A percentile compares a stretch with the other conserved stretches of the same genome.
Conservation (phyloP, 129 eudicot genomes). For the Chrysanthemum makinoi region DNA sequence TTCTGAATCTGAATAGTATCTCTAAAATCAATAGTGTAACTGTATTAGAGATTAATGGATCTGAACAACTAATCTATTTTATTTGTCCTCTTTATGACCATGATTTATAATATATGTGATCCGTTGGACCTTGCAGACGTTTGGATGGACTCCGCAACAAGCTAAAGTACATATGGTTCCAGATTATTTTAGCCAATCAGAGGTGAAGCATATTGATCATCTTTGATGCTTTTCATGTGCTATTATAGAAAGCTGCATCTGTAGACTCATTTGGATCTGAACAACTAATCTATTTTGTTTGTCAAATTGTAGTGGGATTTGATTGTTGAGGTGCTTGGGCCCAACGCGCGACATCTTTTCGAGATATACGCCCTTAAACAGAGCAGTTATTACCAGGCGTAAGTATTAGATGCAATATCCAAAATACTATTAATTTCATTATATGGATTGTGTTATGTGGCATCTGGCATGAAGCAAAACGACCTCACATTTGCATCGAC, state of each 20-base stretch:
- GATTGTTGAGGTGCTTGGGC: constrained; percentile 76
- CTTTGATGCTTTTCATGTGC: constrained; percentile 1
- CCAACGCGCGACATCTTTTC: constrained; percentile 86
- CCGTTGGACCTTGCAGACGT: constrained; percentile 51
- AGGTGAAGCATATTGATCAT: constrained; percentile 47
- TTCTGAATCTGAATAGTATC: background rate
- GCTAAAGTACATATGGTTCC: constrained; percentile 91
- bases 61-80: no score
- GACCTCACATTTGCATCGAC: background rate
- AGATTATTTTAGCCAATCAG: constrained; percentile 72
- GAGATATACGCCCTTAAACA: constrained; percentile 89
- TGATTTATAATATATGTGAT: background rate
- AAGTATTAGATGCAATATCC: constrained; percentile 29
- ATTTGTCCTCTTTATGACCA: no score
- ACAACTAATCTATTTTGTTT: constrained; percentile 18
- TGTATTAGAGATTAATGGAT: background rate
- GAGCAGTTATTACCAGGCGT: constrained; percentile 70
- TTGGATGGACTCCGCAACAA: constrained; percentile 93
- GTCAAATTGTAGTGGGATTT: constrained; percentile 64
- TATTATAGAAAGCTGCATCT: constrained; percentile 8
- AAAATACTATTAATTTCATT: background rate
- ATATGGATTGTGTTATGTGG: background rate
- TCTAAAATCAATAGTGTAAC: constrained; percentile 17
- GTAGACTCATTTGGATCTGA: constrained; percentile 5
- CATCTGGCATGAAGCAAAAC: constrained; percentile 12